phyloP scores from a whole-genome alignment of 2,329 filamentous ascomycete species.

The Xylaria polymorpha region DNA sequence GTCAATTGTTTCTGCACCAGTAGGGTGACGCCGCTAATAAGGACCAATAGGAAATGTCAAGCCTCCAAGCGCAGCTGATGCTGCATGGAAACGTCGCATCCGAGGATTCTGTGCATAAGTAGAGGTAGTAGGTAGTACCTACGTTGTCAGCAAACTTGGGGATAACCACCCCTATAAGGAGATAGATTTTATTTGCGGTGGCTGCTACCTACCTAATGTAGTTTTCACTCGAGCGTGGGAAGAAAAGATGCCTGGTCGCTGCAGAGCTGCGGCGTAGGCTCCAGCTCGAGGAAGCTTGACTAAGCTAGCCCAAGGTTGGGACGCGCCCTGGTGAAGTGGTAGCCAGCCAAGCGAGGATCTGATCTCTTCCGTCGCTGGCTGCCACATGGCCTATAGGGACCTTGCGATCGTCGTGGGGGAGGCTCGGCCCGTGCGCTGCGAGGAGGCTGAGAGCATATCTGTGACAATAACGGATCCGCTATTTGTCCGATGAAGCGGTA shows the following conservation, averaged over 20 bases:
- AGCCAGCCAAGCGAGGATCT: constrained; percentile 6
- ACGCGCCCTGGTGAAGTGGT: constrained; percentile 1
- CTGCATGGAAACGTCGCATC: constrained; percentile 32
- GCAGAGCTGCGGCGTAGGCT: constrained; percentile 18
- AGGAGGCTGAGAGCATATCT: constrained; percentile 28
- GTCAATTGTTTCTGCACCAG: constrained; percentile 32
- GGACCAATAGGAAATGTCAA: constrained; percentile 25
- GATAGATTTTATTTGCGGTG: not conserved
- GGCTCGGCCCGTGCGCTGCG: constrained; percentile 28
- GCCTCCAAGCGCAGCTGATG: constrained; percentile 19
- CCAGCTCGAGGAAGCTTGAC: constrained; percentile 16
- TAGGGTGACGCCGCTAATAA: not conserved
- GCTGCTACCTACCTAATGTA: constrained; percentile 15
- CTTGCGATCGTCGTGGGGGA: constrained; percentile 34
- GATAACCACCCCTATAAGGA: constrained; percentile 4
- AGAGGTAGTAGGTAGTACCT: not conserved
- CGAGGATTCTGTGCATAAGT: constrained; percentile 33
- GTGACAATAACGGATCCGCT: constrained; percentile 19
- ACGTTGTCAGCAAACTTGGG: constrained; percentile 13
- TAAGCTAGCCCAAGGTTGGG: constrained; percentile 7
- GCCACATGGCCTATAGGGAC: constrained; percentile 23
- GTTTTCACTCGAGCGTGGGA: constrained; percentile 1
- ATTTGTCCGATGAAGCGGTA: constrained; percentile 8
- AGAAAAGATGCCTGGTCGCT: constrained; percentile 7
- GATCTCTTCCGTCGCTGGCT: constrained; percentile 4